Conservation (phyloP, 2,329 filamentous ascomycete species). For the Purpureocillium lavendulum region DNA sequence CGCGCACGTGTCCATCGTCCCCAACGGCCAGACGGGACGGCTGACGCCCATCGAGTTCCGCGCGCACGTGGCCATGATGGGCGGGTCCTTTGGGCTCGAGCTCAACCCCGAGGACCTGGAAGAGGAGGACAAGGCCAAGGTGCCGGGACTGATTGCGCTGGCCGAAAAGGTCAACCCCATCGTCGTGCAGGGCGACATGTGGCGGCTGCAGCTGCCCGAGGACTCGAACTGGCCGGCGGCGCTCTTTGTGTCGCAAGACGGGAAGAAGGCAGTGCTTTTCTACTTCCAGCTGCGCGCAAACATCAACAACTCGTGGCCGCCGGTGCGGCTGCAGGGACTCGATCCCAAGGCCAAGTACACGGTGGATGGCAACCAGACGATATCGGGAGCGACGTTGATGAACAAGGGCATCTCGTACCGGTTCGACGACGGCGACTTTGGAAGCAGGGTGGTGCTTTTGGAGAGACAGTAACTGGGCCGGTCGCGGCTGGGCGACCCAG, state of each 20-base stretch:
- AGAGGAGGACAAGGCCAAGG: constrained; percentile 39
- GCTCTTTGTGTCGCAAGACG: constrained; percentile 47
- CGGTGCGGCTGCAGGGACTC: constrained; percentile 46
- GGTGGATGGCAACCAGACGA: constrained; percentile 40
- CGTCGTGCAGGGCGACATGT: constrained; percentile 49
- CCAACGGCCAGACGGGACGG: constrained; percentile 48
- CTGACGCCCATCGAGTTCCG: constrained; percentile 50
- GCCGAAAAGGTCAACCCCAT: constrained; percentile 51
- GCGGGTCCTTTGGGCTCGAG: constrained; percentile 58
- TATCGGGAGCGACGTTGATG: constrained; percentile 53
- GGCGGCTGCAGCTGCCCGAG: constrained; percentile 49
- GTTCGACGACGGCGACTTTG: constrained; percentile 41
- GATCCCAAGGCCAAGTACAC: constrained; percentile 45
- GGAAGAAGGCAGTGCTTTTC: constrained; percentile 43
- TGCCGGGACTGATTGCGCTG: constrained; percentile 45
- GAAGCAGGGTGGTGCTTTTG: constrained; percentile 48
- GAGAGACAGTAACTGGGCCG: constrained; percentile 24
- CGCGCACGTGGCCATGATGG: constrained; percentile 60
- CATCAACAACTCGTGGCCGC: constrained; percentile 43
- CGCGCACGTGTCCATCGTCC: constrained; percentile 54
- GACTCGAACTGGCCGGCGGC: constrained; percentile 55
- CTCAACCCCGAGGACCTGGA: constrained; percentile 46
- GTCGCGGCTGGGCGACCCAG: background rate
- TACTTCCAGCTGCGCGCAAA: constrained; percentile 48
- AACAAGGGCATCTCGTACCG: constrained; percentile 48